Evolutionary conservation across 345 rosid species (phyloP).

Genomic region (Lepidium africanum): DNA sequence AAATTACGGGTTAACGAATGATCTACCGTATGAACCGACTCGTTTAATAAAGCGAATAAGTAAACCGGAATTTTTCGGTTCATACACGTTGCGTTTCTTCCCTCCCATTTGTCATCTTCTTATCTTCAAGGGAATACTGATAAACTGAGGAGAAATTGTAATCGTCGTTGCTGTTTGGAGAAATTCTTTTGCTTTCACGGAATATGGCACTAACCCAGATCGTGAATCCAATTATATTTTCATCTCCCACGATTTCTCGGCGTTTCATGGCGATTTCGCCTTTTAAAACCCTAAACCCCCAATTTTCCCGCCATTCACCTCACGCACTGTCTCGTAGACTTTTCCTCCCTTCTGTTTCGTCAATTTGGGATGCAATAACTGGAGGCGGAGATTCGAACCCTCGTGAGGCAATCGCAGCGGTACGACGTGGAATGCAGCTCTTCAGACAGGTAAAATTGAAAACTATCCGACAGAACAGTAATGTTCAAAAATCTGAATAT

Average conservation of each 20-base stretch:
- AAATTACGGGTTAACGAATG: too few species aligned
- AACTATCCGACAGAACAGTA: not conserved
- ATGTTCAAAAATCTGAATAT: not conserved
- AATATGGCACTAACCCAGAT: constrained; percentile 38
- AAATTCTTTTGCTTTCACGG: not conserved
- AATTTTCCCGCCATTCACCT: constrained; percentile 25
- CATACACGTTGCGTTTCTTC: not conserved
- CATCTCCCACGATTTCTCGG: constrained; percentile 9
- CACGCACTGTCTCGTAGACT: constrained; percentile 50
- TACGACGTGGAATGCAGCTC: constrained; percentile 72
- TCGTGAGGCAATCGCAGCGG: constrained; percentile 54
- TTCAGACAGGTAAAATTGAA: constrained; percentile 50
- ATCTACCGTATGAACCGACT: too few species aligned
- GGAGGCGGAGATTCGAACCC: constrained; percentile 57
- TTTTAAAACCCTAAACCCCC: constrained; percentile 20
- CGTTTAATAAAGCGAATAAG: not conserved
- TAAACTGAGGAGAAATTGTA: not conserved
- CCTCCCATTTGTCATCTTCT: constrained; percentile 28
- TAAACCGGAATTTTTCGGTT: not conserved
- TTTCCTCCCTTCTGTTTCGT: constrained; percentile 66
- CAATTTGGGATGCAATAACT: constrained; percentile 78
- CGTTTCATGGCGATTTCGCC: constrained; percentile 12
- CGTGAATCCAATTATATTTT: constrained; percentile 23
- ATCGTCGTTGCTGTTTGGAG: not conserved
- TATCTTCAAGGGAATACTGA: not conserved